Evolutionary conservation across 2,329 filamentous ascomycete genomes (phyloP).

Genomic region (Ophiostoma quercus): DNA sequence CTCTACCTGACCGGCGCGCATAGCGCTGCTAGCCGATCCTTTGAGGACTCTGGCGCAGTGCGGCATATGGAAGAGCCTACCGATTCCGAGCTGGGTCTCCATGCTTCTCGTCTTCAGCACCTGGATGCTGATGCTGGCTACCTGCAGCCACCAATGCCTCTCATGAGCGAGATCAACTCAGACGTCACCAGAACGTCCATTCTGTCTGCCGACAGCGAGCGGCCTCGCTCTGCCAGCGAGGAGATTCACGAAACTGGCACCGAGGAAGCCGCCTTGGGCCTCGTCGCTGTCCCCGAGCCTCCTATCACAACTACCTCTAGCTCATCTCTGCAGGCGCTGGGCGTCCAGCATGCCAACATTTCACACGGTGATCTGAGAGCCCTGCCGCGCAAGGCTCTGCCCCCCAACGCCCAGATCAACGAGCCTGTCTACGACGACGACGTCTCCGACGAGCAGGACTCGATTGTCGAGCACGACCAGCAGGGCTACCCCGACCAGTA

Average conservation of each 20-base stretch:
- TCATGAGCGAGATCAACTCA: constrained; percentile 81
- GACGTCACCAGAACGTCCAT: constrained; percentile 86
- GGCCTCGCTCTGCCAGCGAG: constrained; percentile 63
- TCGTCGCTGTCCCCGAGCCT: constrained; percentile 1
- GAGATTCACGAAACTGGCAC: constrained; percentile 36
- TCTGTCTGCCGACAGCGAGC: constrained; percentile 71
- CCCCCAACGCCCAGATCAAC: not conserved
- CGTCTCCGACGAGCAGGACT: constrained; percentile 38
- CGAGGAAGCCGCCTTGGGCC: constrained; percentile 43
- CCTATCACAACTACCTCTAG: constrained; percentile 52
- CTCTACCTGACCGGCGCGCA: constrained; percentile 23
- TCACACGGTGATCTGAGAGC: constrained; percentile 55
- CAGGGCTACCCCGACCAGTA: constrained; percentile 42
- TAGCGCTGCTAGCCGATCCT: constrained; percentile 19
- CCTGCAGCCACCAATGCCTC: constrained; percentile 72
- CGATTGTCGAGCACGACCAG: constrained; percentile 35
- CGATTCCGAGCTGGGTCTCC: constrained; percentile 23
- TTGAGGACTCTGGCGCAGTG: constrained; percentile 15
- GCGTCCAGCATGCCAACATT: constrained; percentile 61
- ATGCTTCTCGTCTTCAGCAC: constrained; percentile 47
- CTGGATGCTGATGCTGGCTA: constrained; percentile 37
- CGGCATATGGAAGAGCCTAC: not conserved
- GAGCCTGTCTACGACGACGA: constrained; percentile 36
- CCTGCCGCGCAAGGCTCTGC: constrained; percentile 44
- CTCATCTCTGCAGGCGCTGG: constrained; percentile 53